Evolutionary conservation across 2,329 filamentous ascomycete species (phyloP), one percentile per base, ranked within the genome.

Genomic region (Sarocladium oryzae): DNA sequence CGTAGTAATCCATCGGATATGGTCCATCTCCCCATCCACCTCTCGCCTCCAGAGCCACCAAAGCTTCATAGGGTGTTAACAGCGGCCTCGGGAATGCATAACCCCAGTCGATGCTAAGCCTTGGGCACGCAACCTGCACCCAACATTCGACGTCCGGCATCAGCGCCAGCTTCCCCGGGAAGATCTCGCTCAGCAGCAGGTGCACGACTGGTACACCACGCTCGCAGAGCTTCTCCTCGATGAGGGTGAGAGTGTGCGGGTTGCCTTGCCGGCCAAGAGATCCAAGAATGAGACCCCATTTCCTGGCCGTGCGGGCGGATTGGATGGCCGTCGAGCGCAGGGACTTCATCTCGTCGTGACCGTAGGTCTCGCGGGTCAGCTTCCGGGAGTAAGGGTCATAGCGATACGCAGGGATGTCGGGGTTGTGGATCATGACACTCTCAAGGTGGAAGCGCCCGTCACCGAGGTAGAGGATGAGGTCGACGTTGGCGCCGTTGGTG

Each of bases 1-100:
- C 91, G 69, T 99, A 99, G 64, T 95, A 99, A 67, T 99, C 91
- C 93, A 99, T 99, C 0, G 91, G 92, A 70, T 99, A 99, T 13
- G 89, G 77, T 1, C 82, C 86, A 52, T 73, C 76, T 15, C 75
- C 84, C 88, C 83, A 95, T 45, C 87, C 87, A 58, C 93, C 79
- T 56, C 79, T 81, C 55, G 84, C 84, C 2, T 87, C 90, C 45
- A 99, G 70, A n/a, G 89, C 88, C 30, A 99, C 85, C 53, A 97
- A 77, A 6, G 93, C 93, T 71, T 99, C 93, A 60, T 99, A 96
- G 2, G 93, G 92, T 50, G 92, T 97, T 63, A 99, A 69, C 53
- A 99, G 66, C 45, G 93, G 93, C 43, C 88, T 73, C 1, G 89
- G 81, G 64, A 99, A 99, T 1, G 93, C 93, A 71, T 97, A 97